Evolutionary conservation across 768 basidiomycete species (phyloP).

Genomic region (Psilocybe cubensis): DNA sequence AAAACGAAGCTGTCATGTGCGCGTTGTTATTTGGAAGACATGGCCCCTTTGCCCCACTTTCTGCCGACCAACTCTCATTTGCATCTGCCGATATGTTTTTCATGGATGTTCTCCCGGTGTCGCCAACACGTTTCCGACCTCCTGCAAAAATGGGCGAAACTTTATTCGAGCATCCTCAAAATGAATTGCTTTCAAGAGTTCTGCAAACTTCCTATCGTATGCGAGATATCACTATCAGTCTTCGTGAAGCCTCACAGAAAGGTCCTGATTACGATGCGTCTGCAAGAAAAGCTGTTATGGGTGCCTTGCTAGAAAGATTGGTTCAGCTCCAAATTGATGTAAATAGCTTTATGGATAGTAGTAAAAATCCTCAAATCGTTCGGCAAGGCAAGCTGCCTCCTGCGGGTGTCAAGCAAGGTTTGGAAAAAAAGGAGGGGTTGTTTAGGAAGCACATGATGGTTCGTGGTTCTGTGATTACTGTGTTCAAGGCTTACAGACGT

Average conservation of each 20-base stretch:
- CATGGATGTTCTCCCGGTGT: slow-evolving; percentile 87
- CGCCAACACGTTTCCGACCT: slow-evolving; percentile 95
- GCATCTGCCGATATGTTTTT: slow-evolving; percentile 97
- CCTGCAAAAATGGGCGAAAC: slow-evolving; percentile 90
- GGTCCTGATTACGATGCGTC: slow-evolving; percentile 52
- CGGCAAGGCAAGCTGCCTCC: slow-evolving; percentile 91
- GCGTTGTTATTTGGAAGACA: slow-evolving; percentile 92
- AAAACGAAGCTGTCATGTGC: slow-evolving; percentile 81
- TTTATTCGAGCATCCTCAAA: slow-evolving; percentile 95
- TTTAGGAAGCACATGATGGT: slow-evolving; percentile 99
- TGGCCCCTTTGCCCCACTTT: slow-evolving; percentile 75
- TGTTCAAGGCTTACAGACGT: background rate
- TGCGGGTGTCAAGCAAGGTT: slow-evolving; percentile 90
- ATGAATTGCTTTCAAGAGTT: slow-evolving; percentile 83
- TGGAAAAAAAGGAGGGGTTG: slow-evolving; percentile 98
- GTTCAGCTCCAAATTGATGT: slow-evolving; percentile 93
- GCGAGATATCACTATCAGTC: slow-evolving; percentile 72
- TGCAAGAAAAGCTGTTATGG: slow-evolving; percentile 59
- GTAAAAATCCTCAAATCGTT: slow-evolving; percentile 88
- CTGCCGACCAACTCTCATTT: slow-evolving; percentile 60
- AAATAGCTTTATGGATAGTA: slow-evolving; percentile 96
- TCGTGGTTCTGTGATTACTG: slow-evolving; percentile 22
- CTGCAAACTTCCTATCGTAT: slow-evolving; percentile 80
- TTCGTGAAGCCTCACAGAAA: slow-evolving; percentile 67
- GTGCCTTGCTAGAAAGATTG: slow-evolving; percentile 74